phyloP scores from a whole-genome alignment of 768 basidiomycete genomes.

The Rubroboletus satanas region DNA sequence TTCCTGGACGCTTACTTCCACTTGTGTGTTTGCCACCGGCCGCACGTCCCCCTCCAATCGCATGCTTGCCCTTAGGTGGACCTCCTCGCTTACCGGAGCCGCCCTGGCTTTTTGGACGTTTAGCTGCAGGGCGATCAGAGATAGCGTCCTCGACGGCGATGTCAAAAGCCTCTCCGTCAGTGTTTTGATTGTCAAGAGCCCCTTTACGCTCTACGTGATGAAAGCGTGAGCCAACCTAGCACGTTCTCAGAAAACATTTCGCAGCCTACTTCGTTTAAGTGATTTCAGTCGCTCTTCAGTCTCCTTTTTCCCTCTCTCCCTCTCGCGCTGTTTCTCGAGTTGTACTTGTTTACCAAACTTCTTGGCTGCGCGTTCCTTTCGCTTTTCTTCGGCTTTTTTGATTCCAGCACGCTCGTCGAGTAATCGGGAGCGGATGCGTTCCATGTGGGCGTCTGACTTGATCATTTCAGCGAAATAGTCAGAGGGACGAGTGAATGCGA shows the following conservation, averaged over 20 bases:
- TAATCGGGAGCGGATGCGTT: constrained; percentile 85
- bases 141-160: constrained; percentile 90
- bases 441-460: constrained; percentile 96
- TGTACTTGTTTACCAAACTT: constrained; percentile 99
- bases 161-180: constrained; percentile 66
- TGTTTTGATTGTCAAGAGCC: constrained; percentile 61
- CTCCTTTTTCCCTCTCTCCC: constrained; percentile 86
- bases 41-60: constrained; percentile 22
- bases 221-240: background rate
- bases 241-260: background rate
- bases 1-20: constrained; percentile 53
- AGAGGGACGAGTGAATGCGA: constrained; percentile 85
- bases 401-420: constrained; percentile 86
- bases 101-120: constrained; percentile 38
- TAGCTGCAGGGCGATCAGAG: constrained; percentile 61
- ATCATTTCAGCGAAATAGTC: constrained; percentile 99
- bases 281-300: constrained; percentile 83
- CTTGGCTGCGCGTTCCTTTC: constrained; percentile 90
- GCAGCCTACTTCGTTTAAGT: constrained; percentile 75
- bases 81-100: constrained; percentile 31
- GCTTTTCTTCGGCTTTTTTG: constrained; percentile 88
- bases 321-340: constrained; percentile 87
- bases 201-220: constrained; percentile 71
- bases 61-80: constrained; percentile 41
- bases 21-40: constrained; percentile 24